Evolutionary conservation across 169 alveolate species (phyloP), one percentile per base, ranked within the genome.

Genomic region (Plasmodium ovale): DNA sequence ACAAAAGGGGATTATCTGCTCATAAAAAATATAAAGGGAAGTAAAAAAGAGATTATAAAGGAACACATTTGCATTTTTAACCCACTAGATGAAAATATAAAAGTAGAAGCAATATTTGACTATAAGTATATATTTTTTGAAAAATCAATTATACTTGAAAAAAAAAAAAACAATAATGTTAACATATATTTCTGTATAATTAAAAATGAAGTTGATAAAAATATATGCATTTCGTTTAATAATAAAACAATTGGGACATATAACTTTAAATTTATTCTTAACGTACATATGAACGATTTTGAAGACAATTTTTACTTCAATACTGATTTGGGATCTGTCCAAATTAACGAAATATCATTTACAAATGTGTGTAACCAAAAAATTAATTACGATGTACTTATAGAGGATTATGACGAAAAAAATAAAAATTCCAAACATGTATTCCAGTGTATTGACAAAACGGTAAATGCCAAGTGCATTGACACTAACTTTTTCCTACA

Each of bases 331-430:
- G 90, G 90, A 3, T 82, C 90, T 39, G 12, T 54, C 31, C 90
- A 82, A 65, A 64, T 82, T 19, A 82, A 82, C 35, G 90, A 82
- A 65, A 67, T 82, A 59, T 82, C 90, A 25, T 82, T 82, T 82
- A 82, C 58, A 23, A 82, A 82, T 82, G 37, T 82, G 12, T 82
- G 90, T 35, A 82, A 82, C 44, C 84, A 67, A n/a, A 82, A 82
- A 82, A 82, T 82, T 49, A 82, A 82, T 59, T 82, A 82, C 42
- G 90, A 82, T 39, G 90, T 82, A 37, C 59, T 82, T 44, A 82
- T 82, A 65, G 90, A 82, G 35, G 82, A 82, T 82, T 82, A 59
- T 82, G 90, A 82, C 12, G 90, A 82, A 58, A 58, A 59, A n/a
- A 65, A 82, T 31, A 64, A 82, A 65, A 82, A 67, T 29, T 51